Percentiles rank a stretch among this genome's conserved stretches.
phyloP scores from a whole-genome alignment of 1,139 yeast genomes.

The Lodderomyces orthopsilosis region DNA sequence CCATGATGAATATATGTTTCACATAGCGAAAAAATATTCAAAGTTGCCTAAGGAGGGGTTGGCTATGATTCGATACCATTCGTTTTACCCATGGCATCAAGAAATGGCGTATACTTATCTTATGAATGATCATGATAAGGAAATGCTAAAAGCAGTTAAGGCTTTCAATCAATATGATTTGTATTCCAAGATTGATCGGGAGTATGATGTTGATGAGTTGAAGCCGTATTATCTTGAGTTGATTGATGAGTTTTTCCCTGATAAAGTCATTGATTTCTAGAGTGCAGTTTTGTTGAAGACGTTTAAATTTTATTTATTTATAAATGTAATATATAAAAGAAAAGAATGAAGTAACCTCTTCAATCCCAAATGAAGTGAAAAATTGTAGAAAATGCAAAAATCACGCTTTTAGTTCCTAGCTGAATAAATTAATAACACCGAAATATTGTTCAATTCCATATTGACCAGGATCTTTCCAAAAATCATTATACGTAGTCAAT shows the following conservation, averaged over 20 bases:
- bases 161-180: slow-evolving; percentile 68
- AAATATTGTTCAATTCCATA: slow-evolving; percentile 84
- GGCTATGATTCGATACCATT: slow-evolving; percentile 75
- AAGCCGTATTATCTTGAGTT: slow-evolving; percentile 59
- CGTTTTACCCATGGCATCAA: slow-evolving; percentile 76
- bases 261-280: slow-evolving; percentile 53
- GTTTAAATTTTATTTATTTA: not conserved
- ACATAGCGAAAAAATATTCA: slow-evolving; percentile 63
- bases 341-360: not conserved
- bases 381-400: not conserved
- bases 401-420: too few relatives aligned
- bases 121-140: slow-evolving; percentile 63
- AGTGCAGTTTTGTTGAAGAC: not conserved
- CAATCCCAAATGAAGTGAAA: not conserved
- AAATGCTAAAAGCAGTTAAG: slow-evolving; percentile 62
- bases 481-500: slow-evolving; percentile 73
- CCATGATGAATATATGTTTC: slow-evolving; percentile 77
- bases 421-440: slow-evolving; percentile 57
- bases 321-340: not conserved
- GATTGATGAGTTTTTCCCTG: slow-evolving; percentile 67
- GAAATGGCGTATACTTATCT: slow-evolving; percentile 63
- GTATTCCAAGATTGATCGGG: slow-evolving; percentile 58
- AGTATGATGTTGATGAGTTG: slow-evolving; percentile 46
- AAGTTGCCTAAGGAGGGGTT: slow-evolving; percentile 62
- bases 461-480: slow-evolving; percentile 85